A percentile compares a stretch with the other conserved stretches of the same genome.
phyloP scores from a whole-genome alignment of 2,329 filamentous ascomycete species.

The Plectosphaerella plurivora region DNA sequence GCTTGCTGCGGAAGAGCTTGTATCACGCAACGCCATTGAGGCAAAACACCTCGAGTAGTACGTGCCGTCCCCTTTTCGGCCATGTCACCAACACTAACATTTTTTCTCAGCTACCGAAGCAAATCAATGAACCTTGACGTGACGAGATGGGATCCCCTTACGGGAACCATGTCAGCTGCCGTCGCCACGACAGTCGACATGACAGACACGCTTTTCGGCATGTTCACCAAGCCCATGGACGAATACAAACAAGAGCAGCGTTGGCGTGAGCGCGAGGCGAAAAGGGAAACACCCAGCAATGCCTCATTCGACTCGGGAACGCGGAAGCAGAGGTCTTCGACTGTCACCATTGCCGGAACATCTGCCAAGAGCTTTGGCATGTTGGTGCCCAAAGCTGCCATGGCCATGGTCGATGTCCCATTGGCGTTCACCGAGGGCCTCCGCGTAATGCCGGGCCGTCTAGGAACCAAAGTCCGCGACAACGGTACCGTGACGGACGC shows the following conservation, averaged over 20 bases:
- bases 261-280: not conserved
- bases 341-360: constrained; percentile 3
- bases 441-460: constrained; percentile 45
- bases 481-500: constrained; percentile 35
- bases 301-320: not conserved
- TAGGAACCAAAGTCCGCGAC: constrained; percentile 38
- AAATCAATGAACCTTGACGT: constrained; percentile 20
- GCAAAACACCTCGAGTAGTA: constrained; percentile 2
- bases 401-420: constrained; percentile 32
- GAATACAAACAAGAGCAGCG: constrained; percentile 2
- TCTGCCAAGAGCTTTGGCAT: constrained; percentile 6
- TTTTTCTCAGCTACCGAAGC: not conserved
- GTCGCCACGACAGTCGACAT: constrained; percentile 7
- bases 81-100: not conserved
- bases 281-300: not conserved
- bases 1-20: not conserved
- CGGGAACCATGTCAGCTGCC: constrained; percentile 14
- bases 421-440: constrained; percentile 46
- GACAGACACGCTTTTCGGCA: constrained; percentile 6
- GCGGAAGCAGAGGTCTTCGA: not conserved
- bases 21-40: not conserved
- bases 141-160: constrained; percentile 23
- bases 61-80: not conserved
- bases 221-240: constrained; percentile 7
- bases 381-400: constrained; percentile 31